Evolutionary conservation across 441 rosid genomes (phyloP).

Genomic region (Gossypium schwendimanii): DNA sequence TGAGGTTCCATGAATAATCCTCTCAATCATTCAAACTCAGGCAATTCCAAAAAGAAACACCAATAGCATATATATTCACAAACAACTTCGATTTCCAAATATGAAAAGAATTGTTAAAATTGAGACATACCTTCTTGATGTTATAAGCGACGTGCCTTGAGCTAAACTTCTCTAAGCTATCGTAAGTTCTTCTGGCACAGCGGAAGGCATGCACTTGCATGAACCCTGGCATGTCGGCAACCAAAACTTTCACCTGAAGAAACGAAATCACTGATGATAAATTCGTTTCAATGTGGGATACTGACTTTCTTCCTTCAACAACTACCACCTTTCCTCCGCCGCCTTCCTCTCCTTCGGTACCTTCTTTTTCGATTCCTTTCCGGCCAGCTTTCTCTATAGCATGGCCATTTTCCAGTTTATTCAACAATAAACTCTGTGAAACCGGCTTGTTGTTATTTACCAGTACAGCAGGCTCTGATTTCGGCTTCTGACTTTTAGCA

Average conservation of each 20-base stretch:
- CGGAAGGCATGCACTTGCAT: slow-evolving; percentile 89
- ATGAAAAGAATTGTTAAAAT: not conserved
- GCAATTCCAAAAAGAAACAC: slow-evolving; percentile 10
- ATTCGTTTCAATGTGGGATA: slow-evolving; percentile 66
- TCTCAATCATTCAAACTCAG: not conserved
- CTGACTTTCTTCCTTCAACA: slow-evolving; percentile 67
- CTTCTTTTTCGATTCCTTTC: not conserved
- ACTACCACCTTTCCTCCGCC: slow-evolving; percentile 18
- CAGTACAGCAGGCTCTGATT: slow-evolving; percentile 13
- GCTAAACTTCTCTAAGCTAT: slow-evolving; percentile 74
- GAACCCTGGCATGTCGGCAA: slow-evolving; percentile 75
- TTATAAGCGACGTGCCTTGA: slow-evolving; percentile 72
- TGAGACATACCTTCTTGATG: slow-evolving; percentile 60
- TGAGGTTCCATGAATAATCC: slow-evolving; percentile 10
- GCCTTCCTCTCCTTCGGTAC: not conserved
- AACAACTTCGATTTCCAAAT: no score
- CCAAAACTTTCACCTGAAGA: slow-evolving; percentile 75
- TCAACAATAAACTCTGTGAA: slow-evolving; percentile 19
- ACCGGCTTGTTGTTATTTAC: slow-evolving; percentile 1
- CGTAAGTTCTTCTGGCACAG: slow-evolving; percentile 66
- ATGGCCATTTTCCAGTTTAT: slow-evolving; percentile 17
- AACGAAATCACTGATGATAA: slow-evolving; percentile 53
- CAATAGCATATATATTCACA: not conserved
- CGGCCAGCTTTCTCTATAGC: slow-evolving; percentile 17
- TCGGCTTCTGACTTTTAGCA: slow-evolving; percentile 16